Evolutionary conservation across 371 early-diverging fungal species (phyloP), one percentile per base, ranked within the genome.

Genomic region (Entomophthora muscae): DNA sequence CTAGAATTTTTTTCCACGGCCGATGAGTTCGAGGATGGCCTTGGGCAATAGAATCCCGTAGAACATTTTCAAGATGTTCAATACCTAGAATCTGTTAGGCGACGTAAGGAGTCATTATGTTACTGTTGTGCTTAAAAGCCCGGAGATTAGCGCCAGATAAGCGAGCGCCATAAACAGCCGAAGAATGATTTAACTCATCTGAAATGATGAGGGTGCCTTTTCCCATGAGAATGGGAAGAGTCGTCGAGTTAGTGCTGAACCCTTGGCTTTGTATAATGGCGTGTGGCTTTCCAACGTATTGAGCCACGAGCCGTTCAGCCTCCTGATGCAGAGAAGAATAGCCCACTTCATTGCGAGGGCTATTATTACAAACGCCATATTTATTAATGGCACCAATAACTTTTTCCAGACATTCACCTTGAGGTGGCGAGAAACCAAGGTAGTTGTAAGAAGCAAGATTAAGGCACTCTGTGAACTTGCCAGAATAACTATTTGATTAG

Each of bases 401-500:
- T 53, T 87, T 83, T 67, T 98, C 94, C 1, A 93, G 91, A 66
- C 96, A 95, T 3, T 89, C 85, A 1, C 95, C 96, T 24, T 85
- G 71, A 66, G 78, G 32, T 69, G 90, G 89, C 31, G 96, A 93
- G 77, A 98, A 99, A 0, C 99, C 99, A 33, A 99, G 83, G 71
- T 99, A 99, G 73, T 99, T 99, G 81, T 99, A 99, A 3, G 97
- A 96, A 12, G 93, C 90, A 69, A 99, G 76, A 71, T 99, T 99
- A 66, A 99, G 82, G n/a, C 82, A 81, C 68, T 86, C 83, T 32
- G 75, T 83, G 42, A 74, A 80, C 26, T 74, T 82, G 52, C 98
- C 98, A 30, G 96, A 95, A 65, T 91, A 71, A 31, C 73, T 69
- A 54, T 21, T 52, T 32, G 13, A 22, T 24, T 24, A 30, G 30